Evolutionary conservation across 495 filamentous ascomycete genomes (phyloP), one percentile per base, ranked within the genome.

Genomic region (Acidomyces sp.): DNA sequence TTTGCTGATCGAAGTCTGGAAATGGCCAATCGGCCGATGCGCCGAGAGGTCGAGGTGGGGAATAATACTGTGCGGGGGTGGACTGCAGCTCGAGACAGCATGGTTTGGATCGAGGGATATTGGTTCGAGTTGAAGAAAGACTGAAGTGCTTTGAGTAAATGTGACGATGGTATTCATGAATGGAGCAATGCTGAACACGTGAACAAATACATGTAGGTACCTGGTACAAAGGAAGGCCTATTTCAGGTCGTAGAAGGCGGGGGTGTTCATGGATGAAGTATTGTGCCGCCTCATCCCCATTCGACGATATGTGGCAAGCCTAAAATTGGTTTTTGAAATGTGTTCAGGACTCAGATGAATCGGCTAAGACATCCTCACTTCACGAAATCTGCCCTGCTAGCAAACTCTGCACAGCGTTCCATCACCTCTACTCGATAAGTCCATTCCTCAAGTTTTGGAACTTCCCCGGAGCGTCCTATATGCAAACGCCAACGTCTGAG

Each of bases 401-500:
- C 6, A 22, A 37, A 12, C 18, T n/a, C 24, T 37, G 34, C 18
- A 21, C 9, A 21, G 4, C 11, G 17, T 6, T 22, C 18, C 11
- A 12, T 24, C 16, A 24, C 10, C 6, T 19, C 11, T 10, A 9
- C 20, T 38, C 11, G 25, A 17, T 38, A 6, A 9, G 6, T 11
- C 35, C 19, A 23, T 22, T 11, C 35, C 11, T 24, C 3, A 21
- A 34, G 3, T 11, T 20, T 34, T 24, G 11, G 21, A 48, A 52
- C 13, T 23, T 49, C 46, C 22, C 36, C 7, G 3, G 50, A 0
- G 61, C 57, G 22, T 66, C 57, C 30, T 65, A 56, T 53, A 69
- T 48, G 55, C 57, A 58, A 3, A 68, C 22, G 2, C 61, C 65
- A 2, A 71, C 21, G 23, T 51, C 51, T 65, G 66, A 69, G 33